A percentile compares a stretch with the other conserved stretches of the same genome.
These are phyloP conservation scores for Leccinum sublutescens DNA, from an alignment of 768 basidiomycete species.

Conservation along the genomic window DNA sequence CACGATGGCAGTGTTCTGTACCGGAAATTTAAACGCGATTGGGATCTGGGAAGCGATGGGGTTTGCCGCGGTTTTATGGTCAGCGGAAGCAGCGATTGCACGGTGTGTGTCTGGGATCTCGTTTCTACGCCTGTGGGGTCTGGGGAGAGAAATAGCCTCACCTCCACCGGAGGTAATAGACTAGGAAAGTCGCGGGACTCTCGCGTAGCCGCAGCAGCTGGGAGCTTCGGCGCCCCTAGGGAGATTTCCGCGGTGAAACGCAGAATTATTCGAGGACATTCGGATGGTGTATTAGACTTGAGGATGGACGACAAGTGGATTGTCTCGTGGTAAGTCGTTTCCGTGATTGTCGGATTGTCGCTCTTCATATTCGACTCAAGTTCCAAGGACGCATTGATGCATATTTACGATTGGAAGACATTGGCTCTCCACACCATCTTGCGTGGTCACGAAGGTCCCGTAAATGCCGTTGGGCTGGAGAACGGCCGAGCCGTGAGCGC, in stretches of 20 bases:
- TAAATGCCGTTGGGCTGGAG: constrained; percentile 86
- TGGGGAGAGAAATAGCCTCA: constrained; percentile 15
- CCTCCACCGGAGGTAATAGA: constrained; percentile 1
- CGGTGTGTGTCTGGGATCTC: constrained; percentile 82
- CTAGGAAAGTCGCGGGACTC: constrained; percentile 15
- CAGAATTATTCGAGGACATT: constrained; percentile 67
- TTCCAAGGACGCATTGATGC: constrained; percentile 81
- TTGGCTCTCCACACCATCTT: constrained; percentile 62
- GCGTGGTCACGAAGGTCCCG: constrained; percentile 85
- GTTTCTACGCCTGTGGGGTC: constrained; percentile 25
- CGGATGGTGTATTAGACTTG: constrained; percentile 82
- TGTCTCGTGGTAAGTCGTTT: constrained; percentile 77
- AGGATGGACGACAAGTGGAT: constrained; percentile 82
- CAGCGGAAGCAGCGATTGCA: constrained; percentile 85
- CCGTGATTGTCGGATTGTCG: constrained; percentile 2
- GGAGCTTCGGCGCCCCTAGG: constrained; percentile 24
- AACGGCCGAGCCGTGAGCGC: constrained; percentile 74
- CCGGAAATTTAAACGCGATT: constrained; percentile 76
- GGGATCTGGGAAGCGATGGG: constrained; percentile 33
- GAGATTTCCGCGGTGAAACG: constrained; percentile 55
- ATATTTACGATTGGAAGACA: constrained; percentile 75
- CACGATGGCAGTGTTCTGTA: constrained; percentile 81
- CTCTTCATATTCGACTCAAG: constrained; percentile 40
- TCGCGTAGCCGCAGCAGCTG: constrained; percentile 10
- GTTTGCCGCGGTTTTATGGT: constrained; percentile 66